Evolutionary conservation across 169 alveolate genomes (phyloP).

Genomic region (Plasmodium cynomolgi): DNA sequence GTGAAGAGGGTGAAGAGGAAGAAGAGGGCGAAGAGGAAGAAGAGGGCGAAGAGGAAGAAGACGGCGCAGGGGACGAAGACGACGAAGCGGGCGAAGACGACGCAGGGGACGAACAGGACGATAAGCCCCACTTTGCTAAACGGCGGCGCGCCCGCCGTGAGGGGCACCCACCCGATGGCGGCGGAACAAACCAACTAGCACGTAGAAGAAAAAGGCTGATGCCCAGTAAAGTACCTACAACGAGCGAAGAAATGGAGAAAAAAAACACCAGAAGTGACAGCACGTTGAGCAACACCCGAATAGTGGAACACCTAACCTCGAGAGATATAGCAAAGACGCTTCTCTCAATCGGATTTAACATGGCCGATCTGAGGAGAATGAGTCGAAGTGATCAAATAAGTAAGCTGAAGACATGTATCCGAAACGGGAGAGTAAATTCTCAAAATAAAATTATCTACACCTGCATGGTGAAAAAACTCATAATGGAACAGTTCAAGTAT

Average conservation of each 20-base stretch:
- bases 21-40: slow-evolving; percentile 6
- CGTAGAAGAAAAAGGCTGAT: not conserved
- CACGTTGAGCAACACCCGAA: not conserved
- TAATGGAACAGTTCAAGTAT: slow-evolving; percentile 36
- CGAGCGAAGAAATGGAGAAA: not conserved
- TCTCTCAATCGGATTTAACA: not conserved
- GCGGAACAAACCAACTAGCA: not conserved
- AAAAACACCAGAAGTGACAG: not conserved
- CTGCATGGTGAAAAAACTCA: slow-evolving; percentile 48
- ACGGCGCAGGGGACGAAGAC: not conserved
- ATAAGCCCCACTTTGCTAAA: not conserved
- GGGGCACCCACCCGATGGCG: not conserved
- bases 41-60: not conserved
- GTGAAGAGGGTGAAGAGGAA: not conserved
- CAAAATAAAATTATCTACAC: slow-evolving; percentile 37
- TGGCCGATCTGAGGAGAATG: slow-evolving; percentile 24
- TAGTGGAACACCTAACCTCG: not conserved
- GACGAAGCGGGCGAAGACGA: not conserved
- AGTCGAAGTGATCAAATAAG: slow-evolving; percentile 35
- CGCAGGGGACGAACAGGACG: not conserved
- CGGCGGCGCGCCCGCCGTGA: not conserved
- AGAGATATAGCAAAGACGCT: slow-evolving; percentile 25
- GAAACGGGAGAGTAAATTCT: not conserved
- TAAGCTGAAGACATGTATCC: not conserved
- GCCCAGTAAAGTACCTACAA: not conserved